A percentile compares a stretch with the other conserved stretches of the same genome.
phyloP scores from a whole-genome alignment of 2,329 filamentous ascomycete genomes.

The Celoporthe dispersa region DNA sequence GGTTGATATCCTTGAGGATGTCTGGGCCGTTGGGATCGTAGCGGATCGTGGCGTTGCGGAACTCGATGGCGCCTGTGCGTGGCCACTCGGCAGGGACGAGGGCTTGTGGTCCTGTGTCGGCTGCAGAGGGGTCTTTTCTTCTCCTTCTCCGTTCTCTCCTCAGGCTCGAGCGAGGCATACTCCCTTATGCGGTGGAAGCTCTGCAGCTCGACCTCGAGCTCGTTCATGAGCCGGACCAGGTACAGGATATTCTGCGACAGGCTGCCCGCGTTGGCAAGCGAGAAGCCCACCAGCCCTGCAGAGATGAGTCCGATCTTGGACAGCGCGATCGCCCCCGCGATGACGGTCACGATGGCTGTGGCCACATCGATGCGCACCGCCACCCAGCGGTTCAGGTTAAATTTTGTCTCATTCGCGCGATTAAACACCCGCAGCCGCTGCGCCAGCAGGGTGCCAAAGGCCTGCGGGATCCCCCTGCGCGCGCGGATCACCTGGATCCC shows the following conservation, averaged over 20 bases:
- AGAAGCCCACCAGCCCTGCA: constrained; percentile 60
- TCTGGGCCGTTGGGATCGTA: constrained; percentile 37
- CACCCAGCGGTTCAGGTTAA: constrained; percentile 63
- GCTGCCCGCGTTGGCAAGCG: constrained; percentile 59
- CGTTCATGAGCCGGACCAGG: constrained; percentile 58
- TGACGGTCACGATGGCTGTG: constrained; percentile 55
- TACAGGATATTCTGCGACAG: constrained; percentile 56
- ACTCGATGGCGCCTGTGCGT: constrained; percentile 35
- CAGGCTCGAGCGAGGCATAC: constrained; percentile 37
- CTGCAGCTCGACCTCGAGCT: constrained; percentile 61
- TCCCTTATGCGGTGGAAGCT: constrained; percentile 45
- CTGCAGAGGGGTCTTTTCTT: constrained; percentile 16
- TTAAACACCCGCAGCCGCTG: constrained; percentile 53
- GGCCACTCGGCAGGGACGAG: constrained; percentile 36
- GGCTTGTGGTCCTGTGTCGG: neutral
- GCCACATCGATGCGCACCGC: constrained; percentile 58
- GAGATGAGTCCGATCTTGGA: constrained; percentile 51
- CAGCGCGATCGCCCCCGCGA: constrained; percentile 57
- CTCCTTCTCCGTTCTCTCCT: constrained; percentile 32
- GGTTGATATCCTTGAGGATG: constrained; percentile 37
- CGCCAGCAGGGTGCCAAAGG: constrained; percentile 55
- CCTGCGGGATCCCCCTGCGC: constrained; percentile 50
- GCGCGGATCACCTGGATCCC: constrained; percentile 49
- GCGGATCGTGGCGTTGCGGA: constrained; percentile 36
- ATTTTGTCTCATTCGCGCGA: constrained; percentile 53